These are phyloP conservation scores for Fusarium sp. DNA, from an alignment of 2,329 filamentous ascomycete species.

Conservation along the genomic window DNA sequence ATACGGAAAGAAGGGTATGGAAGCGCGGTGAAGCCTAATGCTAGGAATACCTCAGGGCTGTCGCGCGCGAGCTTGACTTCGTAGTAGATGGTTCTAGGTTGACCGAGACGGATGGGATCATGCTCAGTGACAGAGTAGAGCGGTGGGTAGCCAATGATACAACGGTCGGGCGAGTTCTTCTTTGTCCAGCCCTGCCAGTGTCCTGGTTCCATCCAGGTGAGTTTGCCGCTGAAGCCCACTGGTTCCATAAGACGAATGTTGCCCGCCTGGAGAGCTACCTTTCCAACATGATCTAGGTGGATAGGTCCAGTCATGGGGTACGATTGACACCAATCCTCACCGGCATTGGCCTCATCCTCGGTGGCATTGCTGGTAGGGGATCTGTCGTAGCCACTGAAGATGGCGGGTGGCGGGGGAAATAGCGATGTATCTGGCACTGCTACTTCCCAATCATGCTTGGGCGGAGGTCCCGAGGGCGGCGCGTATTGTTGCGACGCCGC, in stretches of 20 bases:
- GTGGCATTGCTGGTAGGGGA: slow-evolving; percentile 79
- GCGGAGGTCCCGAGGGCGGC: slow-evolving; percentile 55
- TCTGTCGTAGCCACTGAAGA: slow-evolving; percentile 72
- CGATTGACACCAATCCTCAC: slow-evolving; percentile 73
- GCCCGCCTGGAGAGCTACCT: slow-evolving; percentile 62
- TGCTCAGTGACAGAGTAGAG: slow-evolving; percentile 74
- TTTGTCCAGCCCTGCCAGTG: slow-evolving; percentile 63
- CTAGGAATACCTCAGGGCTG: slow-evolving; percentile 65
- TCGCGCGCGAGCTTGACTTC: slow-evolving; percentile 71
- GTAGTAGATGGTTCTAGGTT: slow-evolving; percentile 74
- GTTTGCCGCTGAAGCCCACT: slow-evolving; percentile 60
- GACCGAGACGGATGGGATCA: slow-evolving; percentile 62
- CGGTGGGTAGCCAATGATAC: slow-evolving; percentile 76
- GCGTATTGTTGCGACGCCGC: slow-evolving; percentile 41
- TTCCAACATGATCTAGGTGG: slow-evolving; percentile 60
- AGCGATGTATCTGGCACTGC: slow-evolving; percentile 79
- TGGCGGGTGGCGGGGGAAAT: slow-evolving; percentile 78
- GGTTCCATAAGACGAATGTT: slow-evolving; percentile 69
- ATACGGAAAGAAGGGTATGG: slow-evolving; percentile 84
- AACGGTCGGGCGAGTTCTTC: slow-evolving; percentile 67
- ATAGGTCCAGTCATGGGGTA: slow-evolving; percentile 71
- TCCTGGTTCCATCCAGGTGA: slow-evolving; percentile 63
- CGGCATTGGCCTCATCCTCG: slow-evolving; percentile 72
- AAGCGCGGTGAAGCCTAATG: slow-evolving; percentile 77
- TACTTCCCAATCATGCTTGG: slow-evolving; percentile 76